These are phyloP conservation scores for Craspedostauros australis DNA, from an alignment of 108 stramenopile species.

Conservation along the genomic window DNA sequence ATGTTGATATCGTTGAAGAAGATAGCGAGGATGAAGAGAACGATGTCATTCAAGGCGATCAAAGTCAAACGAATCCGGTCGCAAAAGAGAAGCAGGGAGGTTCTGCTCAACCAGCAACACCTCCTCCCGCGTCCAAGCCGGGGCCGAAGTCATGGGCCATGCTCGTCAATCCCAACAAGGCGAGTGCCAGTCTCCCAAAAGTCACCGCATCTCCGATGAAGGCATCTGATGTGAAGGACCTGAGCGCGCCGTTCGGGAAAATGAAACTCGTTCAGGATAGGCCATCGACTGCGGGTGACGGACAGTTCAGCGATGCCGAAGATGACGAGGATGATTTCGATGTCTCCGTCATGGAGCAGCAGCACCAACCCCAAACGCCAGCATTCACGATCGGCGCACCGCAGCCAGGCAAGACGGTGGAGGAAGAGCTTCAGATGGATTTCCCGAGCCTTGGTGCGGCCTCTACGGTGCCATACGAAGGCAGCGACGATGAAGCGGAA, in stretches of 20 bases:
- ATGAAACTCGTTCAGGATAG: slow-evolving; percentile 1
- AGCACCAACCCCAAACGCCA: not conserved
- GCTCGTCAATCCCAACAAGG: slow-evolving; percentile 43
- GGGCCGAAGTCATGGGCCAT: slow-evolving; percentile 43
- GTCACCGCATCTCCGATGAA: too few relatives aligned
- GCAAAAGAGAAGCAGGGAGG: too few relatives aligned
- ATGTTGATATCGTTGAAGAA: too few relatives aligned
- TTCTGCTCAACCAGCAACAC: not conserved
- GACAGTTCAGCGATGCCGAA: slow-evolving; percentile 44
- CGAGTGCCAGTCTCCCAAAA: too few relatives aligned
- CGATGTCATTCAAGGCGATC: slow-evolving; percentile 42
- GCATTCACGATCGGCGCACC: not conserved
- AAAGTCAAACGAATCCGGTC: not conserved
- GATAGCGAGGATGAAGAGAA: slow-evolving; percentile 32
- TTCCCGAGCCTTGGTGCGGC: slow-evolving; percentile 75
- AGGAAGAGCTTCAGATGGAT: slow-evolving; percentile 43
- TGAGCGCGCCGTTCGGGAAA: not conserved
- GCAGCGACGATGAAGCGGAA: slow-evolving; percentile 42
- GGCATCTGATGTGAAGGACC: not conserved
- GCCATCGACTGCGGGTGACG: not conserved
- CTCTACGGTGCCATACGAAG: slow-evolving; percentile 62
- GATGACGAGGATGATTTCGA: slow-evolving; percentile 45
- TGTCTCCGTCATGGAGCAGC: slow-evolving; percentile 18
- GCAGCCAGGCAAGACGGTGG: slow-evolving; percentile 8
- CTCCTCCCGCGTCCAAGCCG: not conserved